These are phyloP conservation scores for Byssochlamys sp. DNA, from an alignment of 2,329 filamentous ascomycete genomes.

Conservation along the genomic window DNA sequence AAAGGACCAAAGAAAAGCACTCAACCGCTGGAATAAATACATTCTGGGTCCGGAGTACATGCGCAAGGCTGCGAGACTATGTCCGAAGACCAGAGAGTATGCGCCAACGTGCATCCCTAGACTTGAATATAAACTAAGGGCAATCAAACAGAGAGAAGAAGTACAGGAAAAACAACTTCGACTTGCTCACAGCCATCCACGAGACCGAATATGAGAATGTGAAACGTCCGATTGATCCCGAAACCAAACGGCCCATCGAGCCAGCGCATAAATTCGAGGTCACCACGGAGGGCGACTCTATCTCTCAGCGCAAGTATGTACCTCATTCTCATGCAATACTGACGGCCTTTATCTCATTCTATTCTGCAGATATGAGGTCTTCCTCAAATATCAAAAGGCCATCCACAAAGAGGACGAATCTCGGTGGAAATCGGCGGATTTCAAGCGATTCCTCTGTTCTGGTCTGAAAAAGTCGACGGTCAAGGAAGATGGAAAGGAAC, in stretches of 20 bases:
- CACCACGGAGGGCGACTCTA: conserved; percentile 37
- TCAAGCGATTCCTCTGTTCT: conserved; percentile 40
- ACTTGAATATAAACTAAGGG: not conserved
- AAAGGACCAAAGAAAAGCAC: conserved; percentile 38
- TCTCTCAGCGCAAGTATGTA: conserved; percentile 38
- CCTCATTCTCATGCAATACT: not conserved
- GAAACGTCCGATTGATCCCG: conserved; percentile 35
- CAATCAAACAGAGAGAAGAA: conserved; percentile 33
- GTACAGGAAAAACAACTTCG: conserved; percentile 34
- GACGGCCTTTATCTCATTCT: not conserved
- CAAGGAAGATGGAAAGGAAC: conserved; percentile 26
- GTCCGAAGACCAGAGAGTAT: conserved; percentile 36
- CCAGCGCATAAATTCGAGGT: conserved; percentile 42
- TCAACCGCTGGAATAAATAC: conserved; percentile 41
- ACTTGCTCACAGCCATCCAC: conserved; percentile 33
- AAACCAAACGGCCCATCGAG: conserved; percentile 35
- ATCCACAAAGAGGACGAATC: conserved; percentile 38
- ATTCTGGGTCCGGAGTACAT: conserved; percentile 40
- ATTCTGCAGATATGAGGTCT: conserved; percentile 32
- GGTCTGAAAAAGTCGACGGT: conserved; percentile 33
- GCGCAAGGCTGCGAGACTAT: conserved; percentile 35
- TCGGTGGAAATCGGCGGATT: conserved; percentile 35
- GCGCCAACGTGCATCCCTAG: not conserved
- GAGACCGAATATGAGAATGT: conserved; percentile 36
- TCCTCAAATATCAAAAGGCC: conserved; percentile 38